Base-by-base conservation (phyloP, 768 basidiomycete species). In the Pleurotus tuber-regium region DNA sequence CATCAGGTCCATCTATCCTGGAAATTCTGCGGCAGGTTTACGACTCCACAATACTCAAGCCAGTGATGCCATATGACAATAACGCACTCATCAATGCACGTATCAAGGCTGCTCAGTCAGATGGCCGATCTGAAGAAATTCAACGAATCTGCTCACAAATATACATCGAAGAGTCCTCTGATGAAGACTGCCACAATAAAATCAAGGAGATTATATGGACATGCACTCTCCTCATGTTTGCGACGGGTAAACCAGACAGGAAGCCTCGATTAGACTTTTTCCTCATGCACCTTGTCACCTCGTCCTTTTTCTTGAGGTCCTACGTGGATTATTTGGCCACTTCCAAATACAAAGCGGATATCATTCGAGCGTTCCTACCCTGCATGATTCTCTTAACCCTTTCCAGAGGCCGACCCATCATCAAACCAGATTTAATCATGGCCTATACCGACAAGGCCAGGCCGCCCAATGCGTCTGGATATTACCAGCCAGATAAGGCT, bases 221-320 rank as follows among this genome's bases (percentile, higher is more conserved):
- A 4, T 66, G 70, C 14, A 74, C 77, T 2, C 66, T 82, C 5
- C 68, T 83, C 14, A 65, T 80, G 28, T 72, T 72, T 24, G 77
- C 71, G 0, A 74, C 77, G 0, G 70, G 80, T 19, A 74, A 71
- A 55, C 65, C 61, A 21, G 78, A 74, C 2, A 66, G 73, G 33
- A 72, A 75, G 56, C 76, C 78, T 5, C 68, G 81, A 3, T 60
- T 83, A 24, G 82, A 76, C 49, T 77, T 84, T 66, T 80, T 82
- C 74, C 63, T 84, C 46, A 78, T 80, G 79, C 83, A 84, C 57
- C 57, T 81, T 40, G 66, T 84, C 39, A 83, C 75, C 8, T 74
- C 74, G 29, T 70, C 78, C 6, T 57, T 82, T 4, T 80, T 82
- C 63, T 56, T 84, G 6, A 70, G 72, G 21, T 72, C 76, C 0